Base-by-base conservation (phyloP, 2,329 filamentous ascomycete genomes). In the Cercospora zeina region DNA sequence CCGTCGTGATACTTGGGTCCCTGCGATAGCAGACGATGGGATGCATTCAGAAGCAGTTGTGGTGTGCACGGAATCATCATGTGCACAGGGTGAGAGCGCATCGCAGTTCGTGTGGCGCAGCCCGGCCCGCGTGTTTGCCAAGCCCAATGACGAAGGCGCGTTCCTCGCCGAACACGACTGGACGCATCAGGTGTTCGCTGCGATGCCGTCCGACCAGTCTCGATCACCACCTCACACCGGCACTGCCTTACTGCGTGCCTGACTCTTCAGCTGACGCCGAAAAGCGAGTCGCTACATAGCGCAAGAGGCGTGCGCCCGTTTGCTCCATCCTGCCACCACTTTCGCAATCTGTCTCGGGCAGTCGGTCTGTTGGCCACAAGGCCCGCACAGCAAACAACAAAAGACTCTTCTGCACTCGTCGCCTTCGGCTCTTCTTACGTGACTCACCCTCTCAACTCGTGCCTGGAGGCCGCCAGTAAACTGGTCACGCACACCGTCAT, bases 321-420 rank as follows among this genome's bases (percentile, higher is more conserved):
- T 62, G 31, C 21, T 36, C 42, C 36, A 49, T 59, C 58, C 33
- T 45, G 13, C 42, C 34, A 56, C 37, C 30, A 27, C 54, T 33
- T 34, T 55, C 62, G 58, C 55, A 59, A 51, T 39, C 60, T 67
- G 63, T 68, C 62, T 67, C 60, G 68, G 67, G 64, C 66, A 53
- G 59, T 59, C 57, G 50, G 54, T 54, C 58, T 64, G n/a, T 30
- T 39, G 31, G 58, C 62, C 31, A 62, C 58, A 30, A 55, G 39
- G 62, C 33, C 63, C 55, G 61, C 62, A 34, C 55, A 57, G 47
- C 53, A 61, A 58, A 61, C 39, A 65, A 64, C 42, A 49, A 55
- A 58, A 61, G 37, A 33, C 27, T 51, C 21, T 50, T 7, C 42
- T 42, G 19, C 19, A 19, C 31, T 34, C 30, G 45, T 51, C 42